A percentile compares a stretch with the other conserved stretches of the same genome.
Evolutionary conservation across 2,329 filamentous ascomycete species (phyloP).

Genomic region (Aspergillus aculeatus): DNA sequence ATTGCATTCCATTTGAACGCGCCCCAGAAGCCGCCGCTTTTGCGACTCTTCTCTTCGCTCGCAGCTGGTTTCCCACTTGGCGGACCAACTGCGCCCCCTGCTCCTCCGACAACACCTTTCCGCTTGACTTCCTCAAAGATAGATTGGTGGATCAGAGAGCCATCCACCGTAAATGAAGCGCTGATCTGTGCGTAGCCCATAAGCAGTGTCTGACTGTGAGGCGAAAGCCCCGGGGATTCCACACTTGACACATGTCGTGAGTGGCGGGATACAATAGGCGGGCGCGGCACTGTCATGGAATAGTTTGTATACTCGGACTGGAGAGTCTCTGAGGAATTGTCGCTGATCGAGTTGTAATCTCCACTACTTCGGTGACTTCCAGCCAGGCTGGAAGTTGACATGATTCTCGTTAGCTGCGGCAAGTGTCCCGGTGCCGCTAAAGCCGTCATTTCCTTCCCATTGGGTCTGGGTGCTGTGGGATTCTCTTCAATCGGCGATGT

Average conservation of each 20-base stretch:
- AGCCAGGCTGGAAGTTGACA: conserved; percentile 73
- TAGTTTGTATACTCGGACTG: conserved; percentile 75
- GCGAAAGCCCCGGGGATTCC: conserved; percentile 22
- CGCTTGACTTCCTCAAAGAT: conserved; percentile 96
- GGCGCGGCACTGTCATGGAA: conserved; percentile 53
- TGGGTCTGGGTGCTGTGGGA: conserved; percentile 16
- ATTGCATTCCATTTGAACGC: conserved; percentile 85
- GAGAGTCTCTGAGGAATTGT: conserved; percentile 90
- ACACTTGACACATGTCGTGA: conserved; percentile 48
- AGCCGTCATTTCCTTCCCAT: conserved; percentile 25
- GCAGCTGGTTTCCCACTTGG: conserved; percentile 52
- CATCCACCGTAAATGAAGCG: conserved; percentile 88
- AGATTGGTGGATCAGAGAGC: conserved; percentile 81
- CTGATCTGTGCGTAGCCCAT: conserved; percentile 97
- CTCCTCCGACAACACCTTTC: conserved; percentile 83
- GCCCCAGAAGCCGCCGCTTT: conserved; percentile 75
- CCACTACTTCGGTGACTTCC: conserved; percentile 86
- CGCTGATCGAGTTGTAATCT: conserved; percentile 93
- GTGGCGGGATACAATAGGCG: conserved; percentile 37
- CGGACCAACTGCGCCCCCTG: conserved; percentile 75
- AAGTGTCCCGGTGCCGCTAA: conserved; percentile 31
- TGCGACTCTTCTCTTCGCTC: conserved; percentile 46
- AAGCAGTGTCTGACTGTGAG: conserved; percentile 70
- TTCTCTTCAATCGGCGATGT: conserved; percentile 30
- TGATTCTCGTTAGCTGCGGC: conserved; percentile 59